These are phyloP conservation scores for Penicillium goetzii DNA, from an alignment of 495 filamentous ascomycete genomes.

Conservation along the genomic window DNA sequence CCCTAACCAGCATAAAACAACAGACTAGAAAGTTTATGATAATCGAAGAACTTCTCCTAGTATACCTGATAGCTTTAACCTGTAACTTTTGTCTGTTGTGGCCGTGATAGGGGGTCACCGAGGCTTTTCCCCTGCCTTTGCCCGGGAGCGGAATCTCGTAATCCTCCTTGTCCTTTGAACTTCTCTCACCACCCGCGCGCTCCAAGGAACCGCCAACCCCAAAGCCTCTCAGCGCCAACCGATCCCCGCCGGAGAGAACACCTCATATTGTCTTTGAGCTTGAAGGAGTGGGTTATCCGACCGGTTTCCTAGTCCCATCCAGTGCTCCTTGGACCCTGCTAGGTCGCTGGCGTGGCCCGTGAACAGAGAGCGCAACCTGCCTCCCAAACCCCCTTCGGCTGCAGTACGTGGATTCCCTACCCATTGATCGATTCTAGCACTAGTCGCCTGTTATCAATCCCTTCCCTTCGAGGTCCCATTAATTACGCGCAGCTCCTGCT, in stretches of 20 bases:
- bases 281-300: not conserved
- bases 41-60: not conserved
- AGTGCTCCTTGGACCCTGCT: not conserved
- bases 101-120: constrained; percentile 16
- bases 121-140: constrained; percentile 18
- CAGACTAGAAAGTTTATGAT: constrained; percentile 10
- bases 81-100: constrained; percentile 10
- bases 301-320: not conserved
- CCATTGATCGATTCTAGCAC: constrained; percentile 3
- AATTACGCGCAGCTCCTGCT: constrained; percentile 7
- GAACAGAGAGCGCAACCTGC: constrained; percentile 20
- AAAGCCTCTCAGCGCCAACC: constrained; percentile 8
- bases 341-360: constrained; percentile 3
- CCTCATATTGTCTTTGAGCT: constrained; percentile 1
- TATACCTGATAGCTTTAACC: not conserved
- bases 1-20: constrained; percentile 5
- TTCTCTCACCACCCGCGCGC: constrained; percentile 28
- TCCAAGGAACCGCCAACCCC: constrained; percentile 19
- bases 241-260: not conserved
- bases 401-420: constrained; percentile 30
- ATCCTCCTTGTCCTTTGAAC: constrained; percentile 26
- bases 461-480: not conserved
- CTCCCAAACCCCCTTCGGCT: constrained; percentile 24
- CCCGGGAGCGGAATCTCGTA: constrained; percentile 32
- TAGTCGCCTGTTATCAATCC: constrained; percentile 7